Conservation (phyloP, 164 flowering plant species). For the Chimonanthus salicifolius region DNA sequence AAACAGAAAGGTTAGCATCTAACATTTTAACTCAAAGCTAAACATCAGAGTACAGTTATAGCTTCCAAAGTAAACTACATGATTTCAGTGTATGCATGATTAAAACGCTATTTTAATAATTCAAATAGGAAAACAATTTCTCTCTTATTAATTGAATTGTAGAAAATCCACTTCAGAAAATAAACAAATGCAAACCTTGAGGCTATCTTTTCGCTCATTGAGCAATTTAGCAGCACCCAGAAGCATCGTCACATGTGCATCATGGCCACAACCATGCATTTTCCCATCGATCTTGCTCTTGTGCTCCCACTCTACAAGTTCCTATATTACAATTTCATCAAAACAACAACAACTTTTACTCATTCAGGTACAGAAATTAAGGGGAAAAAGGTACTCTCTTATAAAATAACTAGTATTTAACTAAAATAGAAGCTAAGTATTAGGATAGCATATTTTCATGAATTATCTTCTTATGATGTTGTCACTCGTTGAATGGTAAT, state of each 20-base stretch:
- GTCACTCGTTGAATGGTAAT: no score
- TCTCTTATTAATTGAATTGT: neutral
- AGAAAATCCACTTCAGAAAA: neutral
- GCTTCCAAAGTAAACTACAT: neutral
- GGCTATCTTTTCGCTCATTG: constrained; percentile 45
- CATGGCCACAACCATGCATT: constrained; percentile 93
- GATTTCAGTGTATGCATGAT: neutral
- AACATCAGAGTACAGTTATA: neutral
- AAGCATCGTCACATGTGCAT: constrained; percentile 78
- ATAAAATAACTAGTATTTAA: no score
- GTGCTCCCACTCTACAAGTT: constrained; percentile 83
- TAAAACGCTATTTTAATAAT: neutral
- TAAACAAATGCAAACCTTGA: constrained; percentile 39
- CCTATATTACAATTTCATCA: constrained; percentile 27
- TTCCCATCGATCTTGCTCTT: constrained; percentile 74
- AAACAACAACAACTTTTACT: neutral
- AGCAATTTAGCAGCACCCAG: constrained; percentile 90
- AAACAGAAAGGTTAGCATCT: neutral
- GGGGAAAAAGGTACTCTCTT: no score
- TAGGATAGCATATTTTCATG: no score
- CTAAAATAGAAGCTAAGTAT: no score
- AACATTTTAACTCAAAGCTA: neutral
- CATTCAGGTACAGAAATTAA: no score
- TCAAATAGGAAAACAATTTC: constrained; percentile 1
- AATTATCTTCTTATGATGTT: no score